Evolutionary conservation across 345 rosid species (phyloP), one percentile per base, ranked within the genome.

Genomic region (Populus ilicifolia): DNA sequence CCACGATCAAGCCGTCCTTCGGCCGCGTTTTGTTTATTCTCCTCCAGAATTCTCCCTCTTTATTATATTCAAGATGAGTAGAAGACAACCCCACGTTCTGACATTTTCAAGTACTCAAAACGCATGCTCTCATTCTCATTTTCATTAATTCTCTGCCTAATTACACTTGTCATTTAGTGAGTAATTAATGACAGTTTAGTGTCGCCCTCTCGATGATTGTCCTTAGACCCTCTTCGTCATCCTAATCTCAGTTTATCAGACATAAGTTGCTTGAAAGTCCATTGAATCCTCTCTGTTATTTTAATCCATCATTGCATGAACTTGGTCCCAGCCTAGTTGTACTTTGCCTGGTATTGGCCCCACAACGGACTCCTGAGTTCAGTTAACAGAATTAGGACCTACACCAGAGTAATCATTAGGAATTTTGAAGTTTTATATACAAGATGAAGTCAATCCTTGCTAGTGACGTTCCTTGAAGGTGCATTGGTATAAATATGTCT

Each of bases 1-100:
- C 84, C 89, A 90, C 89, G 94, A 86, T 81, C 75, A 77, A 69
- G 88, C 86, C 87, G 83, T 79, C 86, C 88, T 76, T 21, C 6
- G 8, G 62, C 79, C 71, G 23, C 38, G 1, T 33, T 69, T 82
- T 67, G 8, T 80, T 80, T 73, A 50, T 66, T 76, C 62, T 67
- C 80, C 78, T 25, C 41, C 71, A 69, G 71, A 71, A 72, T 64
- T 75, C 72, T 69, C 16, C 62, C 69, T 71, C 27, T 18, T 76
- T 82, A 74, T 75, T 82, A 66, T 80, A 80, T 73, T 75, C 78
- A 52, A 72, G 38, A 59, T n/a, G 63, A n/a, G 63, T 3, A n/a
- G 63, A 64, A 74, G 76, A 79, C 82, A 76, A 20, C 61, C 74
- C 82, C 91, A 89, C 87, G 88, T 88, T 85, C 85, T 85, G 33